These are phyloP conservation scores for Dryas alaskensis DNA, from an alignment of 306 rosid species.

Conservation along the genomic window DNA sequence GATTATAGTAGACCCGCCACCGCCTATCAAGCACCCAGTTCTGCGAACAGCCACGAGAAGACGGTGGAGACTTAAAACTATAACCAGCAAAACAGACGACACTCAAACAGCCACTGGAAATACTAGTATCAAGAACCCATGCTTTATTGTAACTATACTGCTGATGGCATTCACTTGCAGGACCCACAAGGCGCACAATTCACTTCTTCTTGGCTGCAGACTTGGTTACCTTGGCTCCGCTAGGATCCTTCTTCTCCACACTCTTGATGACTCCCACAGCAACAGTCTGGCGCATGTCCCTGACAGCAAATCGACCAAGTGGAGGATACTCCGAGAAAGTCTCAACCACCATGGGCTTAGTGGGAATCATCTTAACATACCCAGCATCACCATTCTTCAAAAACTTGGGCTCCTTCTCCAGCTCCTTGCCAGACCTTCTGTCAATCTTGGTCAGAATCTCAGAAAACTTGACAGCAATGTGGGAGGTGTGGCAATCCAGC, in stretches of 20 bases:
- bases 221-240: constrained; percentile 71
- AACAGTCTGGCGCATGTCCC: constrained; percentile 94
- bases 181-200: constrained; percentile 35
- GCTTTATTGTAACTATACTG: constrained; percentile 23
- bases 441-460: constrained; percentile 84
- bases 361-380: constrained; percentile 78
- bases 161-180: background rate
- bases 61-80: constrained; percentile 34
- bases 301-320: constrained; percentile 84
- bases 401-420: constrained; percentile 89
- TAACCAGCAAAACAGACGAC: background rate
- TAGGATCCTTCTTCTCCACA: constrained; percentile 86
- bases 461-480: constrained; percentile 80
- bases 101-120: background rate
- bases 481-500: constrained; percentile 84
- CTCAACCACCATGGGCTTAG: constrained; percentile 92
- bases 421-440: constrained; percentile 84
- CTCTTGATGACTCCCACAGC: constrained; percentile 89
- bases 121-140: constrained; percentile 20
- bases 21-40: constrained; percentile 75
- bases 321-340: constrained; percentile 82
- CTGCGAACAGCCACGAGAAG: constrained; percentile 38
- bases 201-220: constrained; percentile 84
- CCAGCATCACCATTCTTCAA: constrained; percentile 93
- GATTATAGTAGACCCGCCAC: constrained; percentile 33